Percentiles rank a stretch among this genome's conserved stretches.
Conservation (phyloP, 2,329 filamentous ascomycete genomes). For the Chaetothyriales sp. region DNA sequence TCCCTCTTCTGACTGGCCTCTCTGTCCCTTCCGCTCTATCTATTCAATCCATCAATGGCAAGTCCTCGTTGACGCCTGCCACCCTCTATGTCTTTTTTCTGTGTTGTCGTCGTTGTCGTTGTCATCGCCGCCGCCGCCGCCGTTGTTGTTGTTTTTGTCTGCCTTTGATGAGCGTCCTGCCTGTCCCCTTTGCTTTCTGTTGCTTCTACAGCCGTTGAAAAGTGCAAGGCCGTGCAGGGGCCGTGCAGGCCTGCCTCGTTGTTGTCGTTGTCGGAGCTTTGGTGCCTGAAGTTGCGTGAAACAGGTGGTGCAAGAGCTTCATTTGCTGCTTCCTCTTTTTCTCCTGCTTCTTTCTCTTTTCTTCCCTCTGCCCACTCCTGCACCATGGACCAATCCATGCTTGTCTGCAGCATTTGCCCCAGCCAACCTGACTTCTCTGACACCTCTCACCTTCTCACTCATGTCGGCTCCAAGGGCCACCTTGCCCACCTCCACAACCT, state of each 20-base stretch:
- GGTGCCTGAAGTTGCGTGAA: background rate
- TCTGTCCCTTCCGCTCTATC: slow-evolving; percentile 10
- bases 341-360: slow-evolving; percentile 10
- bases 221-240: background rate
- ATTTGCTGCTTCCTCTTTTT: slow-evolving; percentile 19
- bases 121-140: background rate
- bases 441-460: slow-evolving; percentile 79
- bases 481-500: slow-evolving; percentile 71
- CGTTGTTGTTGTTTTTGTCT: background rate
- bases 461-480: slow-evolving; percentile 86
- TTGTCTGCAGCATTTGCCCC: slow-evolving; percentile 72
- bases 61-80: slow-evolving; percentile 11
- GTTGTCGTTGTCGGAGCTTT: background rate
- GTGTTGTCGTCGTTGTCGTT: too few species aligned
- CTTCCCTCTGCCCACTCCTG: slow-evolving; percentile 7
- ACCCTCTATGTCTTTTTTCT: slow-evolving; percentile 3
- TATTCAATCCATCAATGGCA: slow-evolving; percentile 4
- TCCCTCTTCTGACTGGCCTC: slow-evolving; percentile 1
- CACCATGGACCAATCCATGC: slow-evolving; percentile 42
- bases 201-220: background rate
- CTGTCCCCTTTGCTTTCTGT: slow-evolving; percentile 9
- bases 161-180: slow-evolving; percentile 14
- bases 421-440: slow-evolving; percentile 74
- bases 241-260: background rate
- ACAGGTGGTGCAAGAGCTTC: background rate